These are phyloP conservation scores for Metarhizium sp. DNA, from an alignment of 2,329 filamentous ascomycete genomes.

Conservation along the genomic window DNA sequence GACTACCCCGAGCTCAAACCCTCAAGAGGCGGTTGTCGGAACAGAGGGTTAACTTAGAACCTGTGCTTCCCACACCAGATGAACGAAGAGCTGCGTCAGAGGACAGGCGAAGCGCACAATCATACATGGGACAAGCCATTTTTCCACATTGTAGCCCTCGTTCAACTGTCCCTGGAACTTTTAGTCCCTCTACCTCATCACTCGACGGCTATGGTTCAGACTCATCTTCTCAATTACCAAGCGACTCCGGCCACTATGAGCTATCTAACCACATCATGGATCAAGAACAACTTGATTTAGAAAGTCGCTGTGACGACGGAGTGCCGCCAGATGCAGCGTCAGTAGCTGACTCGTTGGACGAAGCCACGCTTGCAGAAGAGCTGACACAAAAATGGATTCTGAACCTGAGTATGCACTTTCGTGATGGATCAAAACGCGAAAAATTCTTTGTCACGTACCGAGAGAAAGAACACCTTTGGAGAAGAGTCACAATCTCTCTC, in stretches of 20 bases:
- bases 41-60: slow-evolving; percentile 61
- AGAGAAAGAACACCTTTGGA: slow-evolving; percentile 68
- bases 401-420: slow-evolving; percentile 96
- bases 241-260: background rate
- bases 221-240: background rate
- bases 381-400: slow-evolving; percentile 87
- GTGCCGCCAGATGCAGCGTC: slow-evolving; percentile 31
- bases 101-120: slow-evolving; percentile 32
- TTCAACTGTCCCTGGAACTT: slow-evolving; percentile 38
- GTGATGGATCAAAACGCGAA: slow-evolving; percentile 83
- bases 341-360: slow-evolving; percentile 45
- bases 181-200: slow-evolving; percentile 12
- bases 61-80: slow-evolving; percentile 50
- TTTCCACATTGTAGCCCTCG: slow-evolving; percentile 25
- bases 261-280: background rate
- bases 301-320: slow-evolving; percentile 8
- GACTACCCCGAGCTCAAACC: slow-evolving; percentile 66
- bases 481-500: slow-evolving; percentile 83
- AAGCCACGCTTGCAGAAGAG: slow-evolving; percentile 64
- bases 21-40: slow-evolving; percentile 81
- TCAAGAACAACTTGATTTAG: background rate
- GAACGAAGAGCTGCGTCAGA: slow-evolving; percentile 66
- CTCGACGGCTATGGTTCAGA: background rate
- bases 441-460: slow-evolving; percentile 98
- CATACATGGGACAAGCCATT: background rate